Conservation (phyloP, 23 red algal species). For the Chondrus crispus region DNA sequence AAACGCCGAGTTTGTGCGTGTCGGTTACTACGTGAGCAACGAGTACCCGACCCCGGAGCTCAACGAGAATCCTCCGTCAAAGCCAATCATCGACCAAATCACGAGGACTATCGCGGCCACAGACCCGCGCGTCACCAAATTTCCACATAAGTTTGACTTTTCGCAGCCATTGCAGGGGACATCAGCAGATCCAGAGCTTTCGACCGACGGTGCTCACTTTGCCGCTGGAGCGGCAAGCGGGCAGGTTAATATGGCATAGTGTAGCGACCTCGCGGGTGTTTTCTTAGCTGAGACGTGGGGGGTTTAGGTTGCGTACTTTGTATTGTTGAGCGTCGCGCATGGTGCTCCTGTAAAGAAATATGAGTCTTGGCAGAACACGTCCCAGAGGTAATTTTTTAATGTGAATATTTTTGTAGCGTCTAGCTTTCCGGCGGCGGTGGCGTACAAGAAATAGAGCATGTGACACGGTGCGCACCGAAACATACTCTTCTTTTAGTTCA, state of each 20-base stretch:
- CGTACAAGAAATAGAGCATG: too few species aligned
- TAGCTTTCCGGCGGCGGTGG: too few species aligned
- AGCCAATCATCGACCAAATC: constrained; percentile 55
- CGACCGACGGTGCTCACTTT: constrained; percentile 49
- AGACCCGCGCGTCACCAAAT: constrained; percentile 87
- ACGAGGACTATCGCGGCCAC: constrained; percentile 72
- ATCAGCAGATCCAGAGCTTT: constrained; percentile 43
- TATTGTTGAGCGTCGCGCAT: neutral
- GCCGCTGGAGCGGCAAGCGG: neutral
- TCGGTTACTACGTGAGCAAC: constrained; percentile 98
- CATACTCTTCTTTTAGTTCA: too few species aligned
- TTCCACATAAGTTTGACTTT: constrained; percentile 95
- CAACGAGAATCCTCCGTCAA: constrained; percentile 58
- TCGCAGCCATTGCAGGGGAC: constrained; percentile 1
- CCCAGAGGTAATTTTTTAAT: too few species aligned
- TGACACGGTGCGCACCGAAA: too few species aligned
- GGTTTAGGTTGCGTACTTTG: neutral
- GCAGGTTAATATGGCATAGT: constrained; percentile 32
- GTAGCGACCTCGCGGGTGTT: neutral
- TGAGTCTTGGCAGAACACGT: too few species aligned
- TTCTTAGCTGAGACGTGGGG: neutral
- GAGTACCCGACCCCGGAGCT: constrained; percentile 66
- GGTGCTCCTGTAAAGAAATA: neutral
- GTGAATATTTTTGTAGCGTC: too few species aligned
- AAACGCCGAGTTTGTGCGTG: constrained; percentile 87